Percentiles rank a stretch among this genome's conserved stretches.
phyloP scores from a whole-genome alignment of 768 basidiomycete species.

The Cyclocybe cylindracea region DNA sequence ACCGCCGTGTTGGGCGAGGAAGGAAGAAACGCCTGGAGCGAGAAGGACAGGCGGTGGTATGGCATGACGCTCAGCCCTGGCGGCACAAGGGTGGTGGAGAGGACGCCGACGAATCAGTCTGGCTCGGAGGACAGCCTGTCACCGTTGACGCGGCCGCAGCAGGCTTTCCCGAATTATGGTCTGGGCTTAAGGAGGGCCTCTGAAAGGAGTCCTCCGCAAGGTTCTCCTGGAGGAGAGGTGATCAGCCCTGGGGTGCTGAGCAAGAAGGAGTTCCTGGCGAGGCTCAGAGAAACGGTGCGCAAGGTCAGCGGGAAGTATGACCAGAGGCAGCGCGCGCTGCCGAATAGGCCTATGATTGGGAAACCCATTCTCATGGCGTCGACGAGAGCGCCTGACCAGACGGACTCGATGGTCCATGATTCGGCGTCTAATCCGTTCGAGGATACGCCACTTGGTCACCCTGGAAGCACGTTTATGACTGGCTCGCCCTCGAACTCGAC shows the following conservation, averaged over 20 bases:
- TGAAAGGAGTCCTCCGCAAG: slow-evolving; percentile 40
- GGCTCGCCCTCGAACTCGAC: slow-evolving; percentile 69
- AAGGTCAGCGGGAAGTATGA: slow-evolving; percentile 66
- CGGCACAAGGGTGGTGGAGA: slow-evolving; percentile 24
- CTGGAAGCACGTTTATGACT: slow-evolving; percentile 50
- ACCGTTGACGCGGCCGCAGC: slow-evolving; percentile 11
- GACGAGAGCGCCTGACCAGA: slow-evolving; percentile 16
- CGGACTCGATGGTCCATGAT: slow-evolving; percentile 22
- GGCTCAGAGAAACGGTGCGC: slow-evolving; percentile 62
- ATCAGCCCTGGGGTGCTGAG: slow-evolving; percentile 60
- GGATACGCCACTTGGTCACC: slow-evolving; percentile 36
- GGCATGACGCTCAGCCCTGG: slow-evolving; percentile 41
- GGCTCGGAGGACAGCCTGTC: slow-evolving; percentile 7
- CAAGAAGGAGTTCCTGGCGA: slow-evolving; percentile 70
- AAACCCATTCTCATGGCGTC: slow-evolving; percentile 50
- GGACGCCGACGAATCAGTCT: slow-evolving; percentile 4
- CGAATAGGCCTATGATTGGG: slow-evolving; percentile 53
- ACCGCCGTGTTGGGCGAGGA: slow-evolving; percentile 62
- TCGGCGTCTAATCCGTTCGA: slow-evolving; percentile 44
- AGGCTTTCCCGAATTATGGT: slow-evolving; percentile 18
- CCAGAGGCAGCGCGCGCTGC: slow-evolving; percentile 28
- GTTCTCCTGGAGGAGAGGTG: slow-evolving; percentile 20
- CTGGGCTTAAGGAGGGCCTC: slow-evolving; percentile 53
- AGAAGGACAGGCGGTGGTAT: slow-evolving; percentile 72
- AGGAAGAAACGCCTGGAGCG: slow-evolving; percentile 57